These are phyloP conservation scores for Metschnikowia chrysomelidarum DNA, from an alignment of 805 yeast genomes.

Conservation along the genomic window DNA sequence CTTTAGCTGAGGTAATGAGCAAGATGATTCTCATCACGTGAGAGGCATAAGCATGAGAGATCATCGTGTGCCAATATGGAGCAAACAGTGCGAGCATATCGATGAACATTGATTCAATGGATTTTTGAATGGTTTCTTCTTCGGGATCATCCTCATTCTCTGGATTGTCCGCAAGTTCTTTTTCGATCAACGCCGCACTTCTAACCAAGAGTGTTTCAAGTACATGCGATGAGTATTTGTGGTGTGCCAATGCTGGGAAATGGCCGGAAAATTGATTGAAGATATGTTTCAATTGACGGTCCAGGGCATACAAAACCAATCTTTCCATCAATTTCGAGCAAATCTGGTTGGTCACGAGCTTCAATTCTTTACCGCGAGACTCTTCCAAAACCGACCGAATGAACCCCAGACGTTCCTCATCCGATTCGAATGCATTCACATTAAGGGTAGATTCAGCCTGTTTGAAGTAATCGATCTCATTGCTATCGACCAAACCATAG, in stretches of 20 bases:
- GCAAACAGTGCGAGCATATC: conserved; percentile 65
- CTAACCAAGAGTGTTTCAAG: conserved; percentile 80
- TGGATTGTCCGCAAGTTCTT: conserved; percentile 50
- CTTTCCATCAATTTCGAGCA: conserved; percentile 93
- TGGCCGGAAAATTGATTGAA: conserved; percentile 71
- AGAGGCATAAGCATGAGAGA: conserved; percentile 78
- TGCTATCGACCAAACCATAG: conserved; percentile 82
- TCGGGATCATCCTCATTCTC: conserved; percentile 37
- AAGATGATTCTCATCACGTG: conserved; percentile 78
- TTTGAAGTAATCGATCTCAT: conserved; percentile 87
- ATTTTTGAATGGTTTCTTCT: conserved; percentile 29
- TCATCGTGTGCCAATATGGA: conserved; percentile 58
- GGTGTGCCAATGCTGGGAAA: conserved; percentile 72
- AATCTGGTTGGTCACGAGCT: conserved; percentile 89
- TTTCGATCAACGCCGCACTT: conserved; percentile 70
- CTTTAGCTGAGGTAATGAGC: conserved; percentile 72
- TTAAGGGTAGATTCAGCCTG: conserved; percentile 87
- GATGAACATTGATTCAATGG: conserved; percentile 67
- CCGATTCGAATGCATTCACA: conserved; percentile 69
- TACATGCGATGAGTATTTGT: conserved; percentile 92
- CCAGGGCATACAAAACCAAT: conserved; percentile 63
- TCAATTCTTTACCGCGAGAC: conserved; percentile 83
- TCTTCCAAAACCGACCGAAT: conserved; percentile 80
- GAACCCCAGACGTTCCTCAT: conserved; percentile 73
- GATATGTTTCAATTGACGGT: conserved; percentile 60